Evolutionary conservation across 805 yeast genomes (phyloP).

Genomic region (Groenewaldozyma tartarivorans): DNA sequence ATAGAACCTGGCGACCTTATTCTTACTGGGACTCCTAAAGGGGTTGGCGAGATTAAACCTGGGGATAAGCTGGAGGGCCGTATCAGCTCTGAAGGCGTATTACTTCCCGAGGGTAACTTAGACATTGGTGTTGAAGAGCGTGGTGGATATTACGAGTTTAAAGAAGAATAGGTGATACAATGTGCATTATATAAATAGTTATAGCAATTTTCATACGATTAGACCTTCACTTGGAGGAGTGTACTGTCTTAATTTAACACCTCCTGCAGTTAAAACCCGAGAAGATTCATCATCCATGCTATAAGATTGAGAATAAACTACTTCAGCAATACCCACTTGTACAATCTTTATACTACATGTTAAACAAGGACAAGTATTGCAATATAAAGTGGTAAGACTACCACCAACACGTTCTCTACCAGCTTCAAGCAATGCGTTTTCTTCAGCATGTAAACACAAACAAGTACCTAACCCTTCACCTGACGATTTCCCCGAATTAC

Average conservation of each 20-base stretch:
- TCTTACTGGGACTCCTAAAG: slow-evolving; percentile 95
- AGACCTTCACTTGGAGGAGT: slow-evolving; percentile 30
- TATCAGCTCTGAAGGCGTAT: slow-evolving; percentile 45
- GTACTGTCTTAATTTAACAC: slow-evolving; percentile 59
- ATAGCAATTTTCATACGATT: too few species aligned
- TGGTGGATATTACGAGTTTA: slow-evolving; percentile 52
- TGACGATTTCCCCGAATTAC: slow-evolving; percentile 57
- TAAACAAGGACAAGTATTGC: slow-evolving; percentile 94
- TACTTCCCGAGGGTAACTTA: slow-evolving; percentile 41
- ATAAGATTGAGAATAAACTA: slow-evolving; percentile 85
- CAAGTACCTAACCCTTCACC: slow-evolving; percentile 75
- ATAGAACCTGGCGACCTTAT: slow-evolving; percentile 84
- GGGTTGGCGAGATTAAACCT: slow-evolving; percentile 76
- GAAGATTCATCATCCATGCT: slow-evolving; percentile 82
- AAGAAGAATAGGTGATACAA: slow-evolving; percentile 27
- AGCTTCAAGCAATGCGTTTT: slow-evolving; percentile 87
- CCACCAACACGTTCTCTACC: slow-evolving; percentile 76
- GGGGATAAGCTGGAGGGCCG: slow-evolving; percentile 72
- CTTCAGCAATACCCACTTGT: slow-evolving; percentile 84
- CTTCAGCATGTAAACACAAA: slow-evolving; percentile 93
- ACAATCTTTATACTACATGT: slow-evolving; percentile 94
- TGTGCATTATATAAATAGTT: not conserved
- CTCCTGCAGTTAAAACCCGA: slow-evolving; percentile 62
- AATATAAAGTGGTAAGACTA: slow-evolving; percentile 55
- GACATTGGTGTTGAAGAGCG: slow-evolving; percentile 44